These are phyloP conservation scores for Phytophthora ohioensis DNA, from an alignment of 352 stramenopile genomes.

Conservation along the genomic window DNA sequence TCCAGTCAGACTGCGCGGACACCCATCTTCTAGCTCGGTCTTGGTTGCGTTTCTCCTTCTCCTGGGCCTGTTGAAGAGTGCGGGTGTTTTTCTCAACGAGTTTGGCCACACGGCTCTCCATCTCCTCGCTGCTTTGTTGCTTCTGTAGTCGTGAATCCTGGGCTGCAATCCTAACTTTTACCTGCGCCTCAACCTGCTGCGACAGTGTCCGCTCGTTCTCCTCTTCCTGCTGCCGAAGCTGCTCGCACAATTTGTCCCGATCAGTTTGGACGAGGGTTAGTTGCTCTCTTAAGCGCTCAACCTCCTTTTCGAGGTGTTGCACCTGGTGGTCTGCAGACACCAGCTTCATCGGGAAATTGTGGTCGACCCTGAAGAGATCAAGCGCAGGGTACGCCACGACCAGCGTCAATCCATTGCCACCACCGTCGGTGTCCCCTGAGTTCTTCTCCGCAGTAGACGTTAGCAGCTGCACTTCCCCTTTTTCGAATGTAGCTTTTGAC, in stretches of 20 bases:
- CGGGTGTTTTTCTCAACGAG: conserved; percentile 17
- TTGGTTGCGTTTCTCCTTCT: conserved; percentile 16
- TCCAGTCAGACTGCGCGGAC: conserved; percentile 37
- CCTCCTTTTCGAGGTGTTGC: conserved; percentile 24
- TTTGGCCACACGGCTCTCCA: conserved; percentile 20
- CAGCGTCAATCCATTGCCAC: conserved; percentile 25
- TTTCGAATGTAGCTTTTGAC: conserved; percentile 39
- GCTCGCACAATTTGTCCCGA: conserved; percentile 33
- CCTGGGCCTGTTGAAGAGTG: conserved; percentile 3
- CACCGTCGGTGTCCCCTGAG: conserved; percentile 3
- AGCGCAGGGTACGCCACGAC: conserved; percentile 48
- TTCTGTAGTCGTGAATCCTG: conserved; percentile 1
- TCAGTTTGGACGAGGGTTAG: conserved; percentile 19
- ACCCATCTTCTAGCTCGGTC: conserved; percentile 37
- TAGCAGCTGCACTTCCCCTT: conserved; percentile 42
- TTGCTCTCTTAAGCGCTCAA: conserved; percentile 22
- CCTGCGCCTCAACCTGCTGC: conserved; percentile 21
- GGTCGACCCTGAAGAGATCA: conserved; percentile 47
- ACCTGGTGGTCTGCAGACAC: conserved; percentile 21
- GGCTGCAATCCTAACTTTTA: conserved; percentile 14
- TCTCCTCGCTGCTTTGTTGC: conserved; percentile 16
- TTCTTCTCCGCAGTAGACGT: conserved; percentile 30
- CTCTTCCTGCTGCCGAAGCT: conserved; percentile 35
- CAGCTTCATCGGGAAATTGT: conserved; percentile 45
- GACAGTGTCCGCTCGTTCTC: conserved; percentile 25